phyloP scores from a whole-genome alignment of 805 yeast genomes.

The Ogataea dorogensis region DNA sequence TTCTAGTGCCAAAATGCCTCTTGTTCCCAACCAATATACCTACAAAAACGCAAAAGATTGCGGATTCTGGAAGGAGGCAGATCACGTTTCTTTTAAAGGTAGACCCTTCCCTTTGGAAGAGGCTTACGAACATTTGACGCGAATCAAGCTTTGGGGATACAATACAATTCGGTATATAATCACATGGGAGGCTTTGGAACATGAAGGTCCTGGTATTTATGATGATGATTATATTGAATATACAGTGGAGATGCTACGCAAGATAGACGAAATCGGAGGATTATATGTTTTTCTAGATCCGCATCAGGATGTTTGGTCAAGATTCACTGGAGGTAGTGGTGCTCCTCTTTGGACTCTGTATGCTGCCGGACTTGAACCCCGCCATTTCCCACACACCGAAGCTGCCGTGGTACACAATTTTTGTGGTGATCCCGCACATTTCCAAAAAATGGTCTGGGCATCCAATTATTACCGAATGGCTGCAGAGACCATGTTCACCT shows the following conservation, averaged over 20 bases:
- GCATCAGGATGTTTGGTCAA: constrained; percentile 94
- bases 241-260: constrained; percentile 58
- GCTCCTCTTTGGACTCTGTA: constrained; percentile 93
- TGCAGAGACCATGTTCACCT: constrained; percentile 75
- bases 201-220: constrained; percentile 78
- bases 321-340: constrained; percentile 87
- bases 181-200: constrained; percentile 94
- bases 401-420: constrained; percentile 78
- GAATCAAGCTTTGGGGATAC: constrained; percentile 79
- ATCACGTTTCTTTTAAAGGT: constrained; percentile 75
- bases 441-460: constrained; percentile 91
- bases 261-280: constrained; percentile 63
- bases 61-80: constrained; percentile 64
- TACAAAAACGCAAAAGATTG: constrained; percentile 38
- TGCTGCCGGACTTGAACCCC: constrained; percentile 84
- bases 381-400: constrained; percentile 64
- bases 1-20: constrained; percentile 70
- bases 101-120: constrained; percentile 77
- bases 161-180: constrained; percentile 73
- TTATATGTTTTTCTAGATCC: constrained; percentile 80
- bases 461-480: constrained; percentile 80
- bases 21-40: constrained; percentile 47
- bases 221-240: constrained; percentile 75
- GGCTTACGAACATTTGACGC: constrained; percentile 62
- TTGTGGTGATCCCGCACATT: constrained; percentile 43